These are phyloP conservation scores for Ceratocystis huliohia DNA, from an alignment of 2,329 filamentous ascomycete genomes.

Conservation along the genomic window DNA sequence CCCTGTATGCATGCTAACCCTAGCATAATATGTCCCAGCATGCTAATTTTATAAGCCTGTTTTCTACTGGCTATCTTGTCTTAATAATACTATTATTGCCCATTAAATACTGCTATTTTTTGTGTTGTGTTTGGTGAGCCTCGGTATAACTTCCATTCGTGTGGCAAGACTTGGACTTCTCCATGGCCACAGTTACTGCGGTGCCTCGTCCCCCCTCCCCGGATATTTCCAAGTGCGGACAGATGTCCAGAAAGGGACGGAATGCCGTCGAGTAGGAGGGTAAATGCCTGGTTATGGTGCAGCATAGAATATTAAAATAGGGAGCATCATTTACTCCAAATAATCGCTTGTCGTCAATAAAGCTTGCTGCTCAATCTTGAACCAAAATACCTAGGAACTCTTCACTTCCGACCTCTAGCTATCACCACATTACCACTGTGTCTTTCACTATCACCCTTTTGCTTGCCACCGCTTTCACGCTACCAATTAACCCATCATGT, in stretches of 20 bases:
- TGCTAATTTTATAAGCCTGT: not conserved
- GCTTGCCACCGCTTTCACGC: not conserved
- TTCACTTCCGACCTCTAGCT: not conserved
- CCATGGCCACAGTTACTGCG: not conserved
- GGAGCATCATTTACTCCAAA: not conserved
- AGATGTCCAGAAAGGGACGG: constrained; percentile 4
- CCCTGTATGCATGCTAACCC: not conserved
- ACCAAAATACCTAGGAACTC: not conserved
- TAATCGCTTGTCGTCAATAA: not conserved
- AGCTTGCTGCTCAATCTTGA: not conserved
- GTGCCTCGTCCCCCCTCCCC: not conserved
- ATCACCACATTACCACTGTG: too few relatives aligned
- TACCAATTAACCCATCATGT: not conserved
- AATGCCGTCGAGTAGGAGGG: not conserved
- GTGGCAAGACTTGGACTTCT: not conserved
- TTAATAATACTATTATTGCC: not conserved
- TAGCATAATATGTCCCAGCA: not conserved
- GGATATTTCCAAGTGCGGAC: not conserved
- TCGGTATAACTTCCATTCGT: not conserved
- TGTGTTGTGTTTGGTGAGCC: not conserved
- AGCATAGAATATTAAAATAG: not conserved
- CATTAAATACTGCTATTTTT: not conserved
- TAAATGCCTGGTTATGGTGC: not conserved
- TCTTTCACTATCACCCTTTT: not conserved
- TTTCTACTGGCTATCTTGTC: not conserved